phyloP scores from a whole-genome alignment of 169 alveolate genomes.

The Sarcocystis neurona region DNA sequence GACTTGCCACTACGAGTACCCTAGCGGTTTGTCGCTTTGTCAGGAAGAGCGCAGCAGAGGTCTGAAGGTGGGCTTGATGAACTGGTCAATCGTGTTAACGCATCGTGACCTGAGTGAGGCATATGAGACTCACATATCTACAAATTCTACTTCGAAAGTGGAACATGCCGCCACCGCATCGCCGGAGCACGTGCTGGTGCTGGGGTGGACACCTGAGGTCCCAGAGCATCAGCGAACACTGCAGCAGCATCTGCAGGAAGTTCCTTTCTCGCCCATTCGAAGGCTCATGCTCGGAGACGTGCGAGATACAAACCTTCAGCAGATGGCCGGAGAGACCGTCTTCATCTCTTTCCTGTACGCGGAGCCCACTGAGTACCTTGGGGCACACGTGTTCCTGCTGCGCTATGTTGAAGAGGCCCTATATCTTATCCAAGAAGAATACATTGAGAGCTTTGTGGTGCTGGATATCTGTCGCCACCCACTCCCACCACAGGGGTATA shows the following conservation, averaged over 20 bases:
- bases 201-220: background rate
- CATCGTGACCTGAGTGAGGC: too few relatives aligned
- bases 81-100: slow-evolving; percentile 8
- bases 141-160: too few relatives aligned
- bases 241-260: background rate
- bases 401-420: slow-evolving; percentile 46
- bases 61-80: too few relatives aligned
- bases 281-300: background rate
- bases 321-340: background rate
- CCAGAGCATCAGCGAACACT: background rate
- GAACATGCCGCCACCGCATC: too few relatives aligned
- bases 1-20: too few relatives aligned
- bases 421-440: slow-evolving; percentile 3
- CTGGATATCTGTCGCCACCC: slow-evolving; percentile 56
- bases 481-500: slow-evolving; percentile 33
- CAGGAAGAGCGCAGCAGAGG: too few relatives aligned
- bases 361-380: slow-evolving; percentile 12
- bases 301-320: background rate
- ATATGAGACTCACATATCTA: too few relatives aligned
- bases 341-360: slow-evolving; percentile 28
- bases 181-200: slow-evolving; percentile 33
- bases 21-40: too few relatives aligned
- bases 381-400: background rate
- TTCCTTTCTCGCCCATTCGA: background rate
- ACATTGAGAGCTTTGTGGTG: slow-evolving; percentile 6